A percentile compares a stretch with the other conserved stretches of the same genome.
These are phyloP conservation scores for Pelargonium cotyledonis DNA, from an alignment of 441 rosid genomes.

Conservation along the genomic window DNA sequence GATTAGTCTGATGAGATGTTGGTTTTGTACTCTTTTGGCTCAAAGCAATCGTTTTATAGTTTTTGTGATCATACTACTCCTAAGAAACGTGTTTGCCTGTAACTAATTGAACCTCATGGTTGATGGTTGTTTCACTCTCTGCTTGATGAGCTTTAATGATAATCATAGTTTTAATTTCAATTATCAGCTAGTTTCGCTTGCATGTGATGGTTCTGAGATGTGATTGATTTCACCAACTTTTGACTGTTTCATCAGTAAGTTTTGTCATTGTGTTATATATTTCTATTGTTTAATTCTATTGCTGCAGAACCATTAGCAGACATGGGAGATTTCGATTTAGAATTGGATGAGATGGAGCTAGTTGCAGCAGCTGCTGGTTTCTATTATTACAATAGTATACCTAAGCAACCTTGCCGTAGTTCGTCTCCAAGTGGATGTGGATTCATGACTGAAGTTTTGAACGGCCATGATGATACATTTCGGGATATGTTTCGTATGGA, in stretches of 20 bases:
- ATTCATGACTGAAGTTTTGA: slow-evolving; percentile 51
- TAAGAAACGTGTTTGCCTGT: slow-evolving; percentile 22
- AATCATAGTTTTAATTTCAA: slow-evolving; percentile 9
- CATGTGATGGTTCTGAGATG: background rate
- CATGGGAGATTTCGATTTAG: slow-evolving; percentile 53
- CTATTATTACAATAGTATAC: slow-evolving; percentile 45
- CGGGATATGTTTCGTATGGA: slow-evolving; percentile 76
- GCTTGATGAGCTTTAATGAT: slow-evolving; percentile 21
- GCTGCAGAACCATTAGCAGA: slow-evolving; percentile 44
- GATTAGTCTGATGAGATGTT: slow-evolving; percentile 12
- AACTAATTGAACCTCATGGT: slow-evolving; percentile 24
- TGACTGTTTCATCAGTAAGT: background rate
- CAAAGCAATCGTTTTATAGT: slow-evolving; percentile 4
- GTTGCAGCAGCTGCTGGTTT: slow-evolving; percentile 78
- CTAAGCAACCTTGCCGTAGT: slow-evolving; percentile 35
- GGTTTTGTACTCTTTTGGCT: slow-evolving; percentile 18
- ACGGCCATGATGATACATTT: slow-evolving; percentile 46
- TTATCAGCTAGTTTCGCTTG: slow-evolving; percentile 12
- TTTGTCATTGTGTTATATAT: slow-evolving; percentile 21
- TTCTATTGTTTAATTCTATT: slow-evolving; percentile 29
- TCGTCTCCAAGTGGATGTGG: slow-evolving; percentile 37
- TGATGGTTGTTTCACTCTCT: slow-evolving; percentile 15
- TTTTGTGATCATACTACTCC: slow-evolving; percentile 12
- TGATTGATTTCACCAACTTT: slow-evolving; percentile 7
- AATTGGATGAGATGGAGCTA: slow-evolving; percentile 79